Percentiles rank a stretch among this genome's conserved stretches.
These are phyloP conservation scores for Zygnema cylindricum DNA, from an alignment of 139 green algal species.

Conservation along the genomic window DNA sequence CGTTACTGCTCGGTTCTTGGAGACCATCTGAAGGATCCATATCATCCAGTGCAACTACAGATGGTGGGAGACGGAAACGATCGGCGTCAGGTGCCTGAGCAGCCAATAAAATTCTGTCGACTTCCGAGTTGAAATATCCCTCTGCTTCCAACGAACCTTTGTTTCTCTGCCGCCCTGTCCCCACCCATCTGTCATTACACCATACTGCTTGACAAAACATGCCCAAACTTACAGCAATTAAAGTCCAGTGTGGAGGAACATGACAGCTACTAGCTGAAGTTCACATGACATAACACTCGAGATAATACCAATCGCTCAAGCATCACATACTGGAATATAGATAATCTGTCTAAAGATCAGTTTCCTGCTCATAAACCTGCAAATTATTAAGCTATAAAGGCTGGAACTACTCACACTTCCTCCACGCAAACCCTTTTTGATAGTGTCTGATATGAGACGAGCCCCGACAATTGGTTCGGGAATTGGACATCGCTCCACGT, in stretches of 20 bases:
- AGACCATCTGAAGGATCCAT: not conserved
- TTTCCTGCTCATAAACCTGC: too few relatives aligned
- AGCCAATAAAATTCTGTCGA: constrained; percentile 11
- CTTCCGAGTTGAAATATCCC: constrained; percentile 27
- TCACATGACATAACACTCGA: too few relatives aligned
- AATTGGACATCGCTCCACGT: constrained; percentile 25
- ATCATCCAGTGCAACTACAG: not conserved
- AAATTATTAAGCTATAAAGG: too few relatives aligned
- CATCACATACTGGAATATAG: too few relatives aligned
- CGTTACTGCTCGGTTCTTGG: not conserved
- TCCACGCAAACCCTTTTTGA: not conserved
- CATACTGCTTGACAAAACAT: too few relatives aligned
- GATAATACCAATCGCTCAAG: too few relatives aligned
- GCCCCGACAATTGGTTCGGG: constrained; percentile 13
- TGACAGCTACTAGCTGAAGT: too few relatives aligned
- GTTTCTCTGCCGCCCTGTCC: not conserved
- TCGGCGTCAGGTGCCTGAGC: not conserved
- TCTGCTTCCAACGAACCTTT: not conserved
- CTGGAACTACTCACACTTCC: not conserved
- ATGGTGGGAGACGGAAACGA: constrained; percentile 34
- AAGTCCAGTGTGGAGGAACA: too few relatives aligned
- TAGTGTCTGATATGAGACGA: not conserved
- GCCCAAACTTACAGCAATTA: too few relatives aligned
- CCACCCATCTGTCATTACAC: too few relatives aligned
- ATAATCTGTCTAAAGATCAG: too few relatives aligned